phyloP scores from a whole-genome alignment of 352 stramenopile genomes.

The Phytophthora sp. region DNA sequence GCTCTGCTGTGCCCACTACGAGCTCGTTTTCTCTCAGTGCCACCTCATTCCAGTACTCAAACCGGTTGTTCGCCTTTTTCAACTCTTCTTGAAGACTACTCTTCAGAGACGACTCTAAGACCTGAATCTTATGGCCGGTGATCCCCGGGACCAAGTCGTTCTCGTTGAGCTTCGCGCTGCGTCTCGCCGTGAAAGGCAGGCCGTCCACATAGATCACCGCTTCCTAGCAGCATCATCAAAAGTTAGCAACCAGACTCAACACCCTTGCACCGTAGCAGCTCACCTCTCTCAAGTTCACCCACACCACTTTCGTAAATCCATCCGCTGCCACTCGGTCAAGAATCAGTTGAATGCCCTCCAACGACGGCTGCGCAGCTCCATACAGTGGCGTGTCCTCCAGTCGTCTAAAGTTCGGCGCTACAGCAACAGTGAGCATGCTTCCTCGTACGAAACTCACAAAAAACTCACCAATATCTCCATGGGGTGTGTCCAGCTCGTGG shows the following conservation, averaged over 20 bases:
- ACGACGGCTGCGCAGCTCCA: slow-evolving; percentile 71
- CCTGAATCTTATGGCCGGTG: slow-evolving; percentile 81
- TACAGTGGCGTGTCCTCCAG: slow-evolving; percentile 77
- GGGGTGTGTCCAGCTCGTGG: slow-evolving; percentile 65
- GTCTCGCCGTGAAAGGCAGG: slow-evolving; percentile 69
- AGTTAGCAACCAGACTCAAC: not conserved
- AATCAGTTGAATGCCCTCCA: slow-evolving; percentile 82
- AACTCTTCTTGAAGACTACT: slow-evolving; percentile 79
- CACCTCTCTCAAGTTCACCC: slow-evolving; percentile 84
- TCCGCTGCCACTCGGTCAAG: slow-evolving; percentile 65
- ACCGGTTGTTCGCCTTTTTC: slow-evolving; percentile 38
- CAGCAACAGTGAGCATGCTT: no score
- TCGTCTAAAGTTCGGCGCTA: slow-evolving; percentile 82
- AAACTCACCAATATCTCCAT: slow-evolving; percentile 69
- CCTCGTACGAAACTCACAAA: not conserved
- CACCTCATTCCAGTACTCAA: slow-evolving; percentile 87
- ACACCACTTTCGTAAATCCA: slow-evolving; percentile 83
- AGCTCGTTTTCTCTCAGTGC: slow-evolving; percentile 72
- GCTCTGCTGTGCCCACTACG: slow-evolving; percentile 39
- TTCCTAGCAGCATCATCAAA: slow-evolving; percentile 42
- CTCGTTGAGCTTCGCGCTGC: slow-evolving; percentile 80
- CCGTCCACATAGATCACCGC: slow-evolving; percentile 86
- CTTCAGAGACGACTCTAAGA: slow-evolving; percentile 85
- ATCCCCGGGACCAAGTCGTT: slow-evolving; percentile 86
- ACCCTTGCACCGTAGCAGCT: not conserved